Evolutionary conservation across 140 eudicot species (phyloP).

Genomic region (Stevia rebaudiana): DNA sequence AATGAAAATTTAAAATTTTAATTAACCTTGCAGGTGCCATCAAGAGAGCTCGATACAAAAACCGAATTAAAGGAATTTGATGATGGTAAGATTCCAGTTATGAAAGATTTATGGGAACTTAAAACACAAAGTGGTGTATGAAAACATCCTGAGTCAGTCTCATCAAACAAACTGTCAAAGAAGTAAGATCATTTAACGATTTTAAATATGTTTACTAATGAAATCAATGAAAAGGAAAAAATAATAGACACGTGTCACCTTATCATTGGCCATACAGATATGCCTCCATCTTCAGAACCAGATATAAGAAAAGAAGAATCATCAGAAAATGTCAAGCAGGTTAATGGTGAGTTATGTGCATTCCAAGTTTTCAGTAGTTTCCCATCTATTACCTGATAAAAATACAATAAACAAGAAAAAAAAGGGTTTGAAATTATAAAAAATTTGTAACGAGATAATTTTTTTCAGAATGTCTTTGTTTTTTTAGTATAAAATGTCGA

Average conservation of each 20-base stretch:
- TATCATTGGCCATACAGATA: slow-evolving; percentile 41
- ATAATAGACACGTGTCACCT: slow-evolving; percentile 22
- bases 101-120: slow-evolving; percentile 35
- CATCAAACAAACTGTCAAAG: slow-evolving; percentile 37
- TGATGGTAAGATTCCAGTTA: slow-evolving; percentile 39
- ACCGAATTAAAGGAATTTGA: slow-evolving; percentile 26
- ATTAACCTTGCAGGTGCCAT: slow-evolving; percentile 52
- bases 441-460: not conserved
- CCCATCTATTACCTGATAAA: slow-evolving; percentile 35
- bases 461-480: not conserved
- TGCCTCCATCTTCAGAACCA: slow-evolving; percentile 50
- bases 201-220: not conserved
- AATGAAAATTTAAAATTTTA: not conserved
- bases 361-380: slow-evolving; percentile 44
- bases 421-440: too few relatives aligned
- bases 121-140: slow-evolving; percentile 28
- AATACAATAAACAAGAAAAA: slow-evolving; percentile 4
- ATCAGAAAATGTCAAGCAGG: slow-evolving; percentile 40
- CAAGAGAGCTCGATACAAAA: slow-evolving; percentile 47
- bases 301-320: slow-evolving; percentile 50
- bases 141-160: slow-evolving; percentile 20
- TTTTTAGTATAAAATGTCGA: not conserved
- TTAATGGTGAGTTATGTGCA: slow-evolving; percentile 33
- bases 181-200: not conserved
- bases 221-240: not conserved